Base-by-base conservation (phyloP, 257 asterid species). In the Fraxinus anomala region DNA sequence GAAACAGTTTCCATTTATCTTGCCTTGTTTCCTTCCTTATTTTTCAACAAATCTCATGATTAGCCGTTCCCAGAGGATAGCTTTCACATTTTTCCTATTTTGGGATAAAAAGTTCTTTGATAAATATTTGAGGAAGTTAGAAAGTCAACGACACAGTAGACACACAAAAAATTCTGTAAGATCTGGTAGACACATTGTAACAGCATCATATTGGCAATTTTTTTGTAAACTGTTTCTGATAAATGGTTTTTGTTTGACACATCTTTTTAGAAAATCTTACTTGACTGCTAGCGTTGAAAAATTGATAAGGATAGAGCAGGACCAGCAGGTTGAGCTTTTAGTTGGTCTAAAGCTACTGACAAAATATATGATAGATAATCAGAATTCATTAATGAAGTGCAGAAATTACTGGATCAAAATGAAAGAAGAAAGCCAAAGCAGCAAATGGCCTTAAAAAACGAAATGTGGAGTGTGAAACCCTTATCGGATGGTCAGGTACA, bases 401-500 rank as follows among this genome's bases (percentile, higher is more conserved):
- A 96, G 99, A 92, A 93, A 84, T 89, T 87, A 87, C 88, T 95
- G 91, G 94, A 89, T 63, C 97, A 92, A 87, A 87, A 84, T 69
- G 92, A 87, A 81, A 83, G 81, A 84, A 87, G 85, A 83, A 87
- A 78, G 84, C 88, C 91, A 72, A 93, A 93, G 73, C 99, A 96
- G 82, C 88, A 89, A 36, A 82, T 92, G 79, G 97, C 98, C 63
- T 82, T 96, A 70, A 93, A 89, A 86, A 96, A 96, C 84, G 98
- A 92, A 83, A 91, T 93, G 96, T 95, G 95, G 94, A 88, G 80
- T 74, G 85, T 89, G 67, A 96, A 96, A 82, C 99, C 98, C 19
- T 79, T 88, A 66, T 91, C 97, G 33, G 97, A 93, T 85, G 98
- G 99, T 54, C 99, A 92, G 99, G 99, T 96, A 89, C 51, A 66